Percentiles rank a stretch among this genome's conserved stretches.
phyloP scores from a whole-genome alignment of 768 basidiomycete genomes.

The Lactarius akahatsu region DNA sequence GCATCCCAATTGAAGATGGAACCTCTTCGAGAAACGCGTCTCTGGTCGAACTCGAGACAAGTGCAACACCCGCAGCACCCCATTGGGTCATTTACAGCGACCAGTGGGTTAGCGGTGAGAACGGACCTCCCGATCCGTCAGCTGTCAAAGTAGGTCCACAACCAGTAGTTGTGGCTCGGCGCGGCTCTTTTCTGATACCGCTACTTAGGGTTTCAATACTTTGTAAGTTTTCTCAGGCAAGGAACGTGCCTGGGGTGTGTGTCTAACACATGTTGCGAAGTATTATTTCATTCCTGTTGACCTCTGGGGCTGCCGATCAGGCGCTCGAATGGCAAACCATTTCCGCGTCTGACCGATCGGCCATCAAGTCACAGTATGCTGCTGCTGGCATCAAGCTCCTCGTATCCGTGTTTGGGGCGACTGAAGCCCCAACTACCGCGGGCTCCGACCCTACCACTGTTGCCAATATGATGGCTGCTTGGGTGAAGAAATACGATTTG shows the following conservation, averaged over 20 bases:
- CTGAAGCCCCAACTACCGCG: constrained; percentile 44
- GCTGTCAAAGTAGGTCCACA: constrained; percentile 35
- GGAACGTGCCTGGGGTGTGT: not conserved
- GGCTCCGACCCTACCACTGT: constrained; percentile 41
- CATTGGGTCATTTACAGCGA: constrained; percentile 45
- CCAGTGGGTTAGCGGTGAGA: constrained; percentile 39
- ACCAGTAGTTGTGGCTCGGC: not conserved
- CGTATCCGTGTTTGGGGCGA: constrained; percentile 54
- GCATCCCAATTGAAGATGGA: not conserved
- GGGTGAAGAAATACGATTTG: constrained; percentile 47
- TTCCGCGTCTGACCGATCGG: constrained; percentile 39
- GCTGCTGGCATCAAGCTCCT: constrained; percentile 58
- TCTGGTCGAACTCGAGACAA: constrained; percentile 8
- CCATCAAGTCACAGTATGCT: constrained; percentile 48
- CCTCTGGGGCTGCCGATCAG: constrained; percentile 45
- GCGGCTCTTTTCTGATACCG: not conserved
- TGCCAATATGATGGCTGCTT: constrained; percentile 46
- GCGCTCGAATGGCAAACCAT: constrained; percentile 47
- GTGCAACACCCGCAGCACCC: constrained; percentile 35
- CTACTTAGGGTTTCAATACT: constrained; percentile 38
- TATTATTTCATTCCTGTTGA: constrained; percentile 44
- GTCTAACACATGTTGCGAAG: constrained; percentile 29
- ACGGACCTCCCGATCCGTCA: constrained; percentile 39
- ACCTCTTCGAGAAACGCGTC: not conserved
- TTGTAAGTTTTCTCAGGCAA: constrained; percentile 32